phyloP scores from a whole-genome alignment of 148 eudicot species.

The Persicaria tinctoria region DNA sequence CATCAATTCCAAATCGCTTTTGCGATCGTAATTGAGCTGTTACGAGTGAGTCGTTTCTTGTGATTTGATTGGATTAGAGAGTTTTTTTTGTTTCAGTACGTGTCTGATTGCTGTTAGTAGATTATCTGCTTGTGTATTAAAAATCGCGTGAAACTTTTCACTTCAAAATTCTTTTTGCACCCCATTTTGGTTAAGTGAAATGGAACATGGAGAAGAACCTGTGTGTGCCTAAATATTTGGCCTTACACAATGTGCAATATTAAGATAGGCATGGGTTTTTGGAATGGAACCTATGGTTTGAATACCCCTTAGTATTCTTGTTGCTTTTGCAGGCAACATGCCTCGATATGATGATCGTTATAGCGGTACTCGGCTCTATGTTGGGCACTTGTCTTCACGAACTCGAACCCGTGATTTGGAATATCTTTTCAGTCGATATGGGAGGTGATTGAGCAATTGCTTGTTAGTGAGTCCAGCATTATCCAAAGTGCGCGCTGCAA shows the following conservation, averaged over 20 bases:
- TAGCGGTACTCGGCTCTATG: slow-evolving; percentile 74
- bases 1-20: not conserved
- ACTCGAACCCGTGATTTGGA: slow-evolving; percentile 85
- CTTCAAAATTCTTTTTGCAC: not conserved
- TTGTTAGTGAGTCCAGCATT: too few species aligned
- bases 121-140: too few species aligned
- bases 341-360: slow-evolving; percentile 57
- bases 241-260: not conserved
- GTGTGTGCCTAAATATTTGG: not conserved
- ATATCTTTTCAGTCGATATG: slow-evolving; percentile 74
- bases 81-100: not conserved
- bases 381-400: slow-evolving; percentile 78
- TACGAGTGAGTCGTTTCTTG: not conserved
- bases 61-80: not conserved
- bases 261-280: not conserved
- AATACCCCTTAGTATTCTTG: not conserved
- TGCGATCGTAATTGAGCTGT: not conserved
- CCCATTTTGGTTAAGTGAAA: not conserved
- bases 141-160: not conserved
- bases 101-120: not conserved
- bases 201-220: not conserved
- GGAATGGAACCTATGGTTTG: not conserved
- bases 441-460: too few species aligned
- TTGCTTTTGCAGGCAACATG: slow-evolving; percentile 38
- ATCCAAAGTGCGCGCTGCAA: too few species aligned